phyloP scores from a whole-genome alignment of 2,329 filamentous ascomycete species.

The Aphanocladium album region DNA sequence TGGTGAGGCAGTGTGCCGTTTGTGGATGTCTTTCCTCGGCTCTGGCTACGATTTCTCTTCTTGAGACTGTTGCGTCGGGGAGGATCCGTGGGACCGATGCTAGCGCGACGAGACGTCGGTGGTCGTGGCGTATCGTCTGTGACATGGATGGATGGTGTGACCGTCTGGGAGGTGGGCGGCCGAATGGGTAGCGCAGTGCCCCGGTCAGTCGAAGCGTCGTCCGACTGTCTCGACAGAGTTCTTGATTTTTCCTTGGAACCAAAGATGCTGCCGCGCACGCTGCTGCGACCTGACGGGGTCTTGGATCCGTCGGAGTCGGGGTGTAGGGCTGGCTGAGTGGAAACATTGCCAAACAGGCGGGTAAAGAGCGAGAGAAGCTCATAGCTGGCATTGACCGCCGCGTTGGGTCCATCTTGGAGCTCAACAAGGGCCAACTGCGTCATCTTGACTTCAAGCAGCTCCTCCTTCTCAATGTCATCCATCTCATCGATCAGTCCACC shows the following conservation, averaged over 20 bases:
- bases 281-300: conserved; percentile 67
- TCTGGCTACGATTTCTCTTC: conserved; percentile 47
- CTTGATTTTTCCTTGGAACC: conserved; percentile 47
- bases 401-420: conserved; percentile 73
- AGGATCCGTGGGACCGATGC: conserved; percentile 22
- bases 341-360: conserved; percentile 63
- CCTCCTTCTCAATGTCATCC: conserved; percentile 77
- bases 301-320: conserved; percentile 53
- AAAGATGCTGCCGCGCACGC: conserved; percentile 72
- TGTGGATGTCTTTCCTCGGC: conserved; percentile 41
- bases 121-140: conserved; percentile 56
- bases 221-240: conserved; percentile 38
- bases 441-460: conserved; percentile 91
- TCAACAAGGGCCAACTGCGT: conserved; percentile 84
- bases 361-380: conserved; percentile 80
- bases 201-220: conserved; percentile 33
- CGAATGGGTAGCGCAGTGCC: conserved; percentile 24
- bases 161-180: conserved; percentile 39
- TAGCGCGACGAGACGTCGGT: conserved; percentile 30
- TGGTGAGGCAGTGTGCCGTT: conserved; percentile 35
- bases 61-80: conserved; percentile 48
- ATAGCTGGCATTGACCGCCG: conserved; percentile 81
- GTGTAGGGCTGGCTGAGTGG: conserved; percentile 41
- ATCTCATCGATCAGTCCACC: conserved; percentile 68
- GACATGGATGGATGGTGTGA: conserved; percentile 69